Base-by-base conservation (phyloP, 2,329 filamentous ascomycete species). In the Curvularia hawaiiensis region DNA sequence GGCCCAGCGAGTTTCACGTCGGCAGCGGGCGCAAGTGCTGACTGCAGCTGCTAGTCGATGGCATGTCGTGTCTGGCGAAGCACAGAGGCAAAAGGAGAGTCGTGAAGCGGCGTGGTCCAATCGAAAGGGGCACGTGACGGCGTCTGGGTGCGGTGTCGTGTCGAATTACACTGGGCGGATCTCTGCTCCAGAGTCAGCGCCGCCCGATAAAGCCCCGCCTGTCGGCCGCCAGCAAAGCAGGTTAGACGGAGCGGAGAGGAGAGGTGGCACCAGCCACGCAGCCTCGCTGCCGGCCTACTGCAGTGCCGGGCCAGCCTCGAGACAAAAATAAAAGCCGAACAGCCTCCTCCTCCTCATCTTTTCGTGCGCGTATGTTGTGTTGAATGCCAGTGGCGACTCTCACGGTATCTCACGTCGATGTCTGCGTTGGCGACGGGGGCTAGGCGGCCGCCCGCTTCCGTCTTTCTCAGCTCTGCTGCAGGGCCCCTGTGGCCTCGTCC, bases 111-210 rank as follows among this genome's bases (percentile, higher is more conserved):
- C 11, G 14, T 16, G 16, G 33, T 38, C 55, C 55, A 58, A 50
- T 58, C 22, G 16, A 33, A 26, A 3, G 7, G 18, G 10, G 45
- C 50, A 58, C 51, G 55, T 50, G 50, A 31, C 5, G 16, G 39
- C 30, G 50, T n/a, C 54, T 57, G 54, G 54, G 50, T 45, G 31
- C n/a, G 31, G 43, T 31, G 50, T 41, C n/a, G 38, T 43, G 38
- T 52, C 43, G 50, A 56, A 56, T 56, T 53, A 52, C 43, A 52
- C 44, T 43, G 20, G 18, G 43, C 35, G 44, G 50, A 43, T n/a
- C 22, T 40, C 14, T 30, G 38, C 30, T 38, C n/a, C 24, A 44
- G 38, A 31, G 35, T 57, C 43, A 56, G 54, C 54, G 48, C 50
- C 41, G 50, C 50, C 50, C 44, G 45, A 28, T 14, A 31, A 40